phyloP scores from a whole-genome alignment of 202 grass and related monocot species.

The Brachypodium distachyon region DNA sequence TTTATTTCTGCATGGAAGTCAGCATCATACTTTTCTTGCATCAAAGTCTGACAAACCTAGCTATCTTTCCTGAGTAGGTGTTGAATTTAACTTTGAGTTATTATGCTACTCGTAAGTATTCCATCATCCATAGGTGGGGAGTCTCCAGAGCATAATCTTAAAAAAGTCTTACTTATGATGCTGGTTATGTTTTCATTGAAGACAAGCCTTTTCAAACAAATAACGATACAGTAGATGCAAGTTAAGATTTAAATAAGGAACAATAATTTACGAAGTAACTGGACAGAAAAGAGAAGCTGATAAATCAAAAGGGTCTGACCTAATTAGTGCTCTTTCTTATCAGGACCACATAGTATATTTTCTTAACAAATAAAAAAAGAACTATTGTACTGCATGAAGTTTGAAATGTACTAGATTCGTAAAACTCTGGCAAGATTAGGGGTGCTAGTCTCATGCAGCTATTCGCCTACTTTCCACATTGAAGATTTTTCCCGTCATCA shows the following conservation, averaged over 20 bases:
- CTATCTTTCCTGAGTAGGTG: not conserved
- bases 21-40: not conserved
- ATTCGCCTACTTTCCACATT: not conserved
- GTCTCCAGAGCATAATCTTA: not conserved
- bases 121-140: not conserved
- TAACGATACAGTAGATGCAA: not conserved
- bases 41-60: not conserved
- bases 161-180: not conserved
- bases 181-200: not conserved
- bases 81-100: not conserved
- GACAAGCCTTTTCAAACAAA: not conserved
- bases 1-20: not conserved
- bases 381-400: not conserved
- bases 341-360: not conserved
- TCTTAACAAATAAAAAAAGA: not conserved
- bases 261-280: not conserved
- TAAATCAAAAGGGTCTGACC: not conserved
- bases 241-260: not conserved
- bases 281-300: not conserved
- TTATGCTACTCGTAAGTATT: not conserved
- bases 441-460: not conserved
- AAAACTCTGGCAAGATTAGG: not conserved
- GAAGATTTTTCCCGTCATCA: not conserved
- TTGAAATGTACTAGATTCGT: not conserved
- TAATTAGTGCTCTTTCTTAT: not conserved